Conservation (phyloP, 345 rosid species). For the Syzygium oleosum region DNA sequence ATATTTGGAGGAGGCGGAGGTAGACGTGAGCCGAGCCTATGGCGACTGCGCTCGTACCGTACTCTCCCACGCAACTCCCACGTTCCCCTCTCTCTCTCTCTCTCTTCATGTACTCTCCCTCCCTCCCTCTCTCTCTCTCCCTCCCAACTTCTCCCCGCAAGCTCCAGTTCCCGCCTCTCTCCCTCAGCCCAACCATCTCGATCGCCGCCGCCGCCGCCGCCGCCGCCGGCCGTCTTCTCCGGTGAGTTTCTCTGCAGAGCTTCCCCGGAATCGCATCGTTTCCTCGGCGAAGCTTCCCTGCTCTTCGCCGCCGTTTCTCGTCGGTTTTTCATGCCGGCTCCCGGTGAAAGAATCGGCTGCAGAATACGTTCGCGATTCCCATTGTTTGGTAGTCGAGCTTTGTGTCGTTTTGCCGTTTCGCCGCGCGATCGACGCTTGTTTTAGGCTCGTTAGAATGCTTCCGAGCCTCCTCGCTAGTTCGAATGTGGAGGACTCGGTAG, state of each 20-base stretch:
- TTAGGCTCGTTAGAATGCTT: not conserved
- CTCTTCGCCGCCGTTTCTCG: not conserved
- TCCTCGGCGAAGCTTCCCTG: not conserved
- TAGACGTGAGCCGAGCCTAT: constrained; percentile 49
- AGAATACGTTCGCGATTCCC: not conserved
- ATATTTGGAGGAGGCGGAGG: constrained; percentile 29
- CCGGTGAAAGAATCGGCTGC: too few species aligned
- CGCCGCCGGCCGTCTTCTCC: not conserved
- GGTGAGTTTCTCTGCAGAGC: not conserved
- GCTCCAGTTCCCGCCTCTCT: not conserved
- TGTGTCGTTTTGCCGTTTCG: not conserved
- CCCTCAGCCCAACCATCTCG: not conserved
- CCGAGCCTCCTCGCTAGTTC: not conserved
- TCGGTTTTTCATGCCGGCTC: not conserved
- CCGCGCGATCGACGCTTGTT: not conserved
- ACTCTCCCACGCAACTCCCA: constrained; percentile 61
- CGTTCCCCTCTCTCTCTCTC: constrained; percentile 24
- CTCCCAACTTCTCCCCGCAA: not conserved
- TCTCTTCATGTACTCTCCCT: constrained; percentile 11
- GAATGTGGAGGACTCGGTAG: not conserved
- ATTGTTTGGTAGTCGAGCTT: not conserved
- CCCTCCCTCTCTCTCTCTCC: not conserved
- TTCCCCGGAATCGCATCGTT: not conserved
- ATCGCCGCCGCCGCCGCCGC: not conserved
- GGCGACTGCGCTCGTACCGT: constrained; percentile 33